Base-by-base conservation (phyloP, 2,329 filamentous ascomycete genomes). In the Polychaeton citri region DNA sequence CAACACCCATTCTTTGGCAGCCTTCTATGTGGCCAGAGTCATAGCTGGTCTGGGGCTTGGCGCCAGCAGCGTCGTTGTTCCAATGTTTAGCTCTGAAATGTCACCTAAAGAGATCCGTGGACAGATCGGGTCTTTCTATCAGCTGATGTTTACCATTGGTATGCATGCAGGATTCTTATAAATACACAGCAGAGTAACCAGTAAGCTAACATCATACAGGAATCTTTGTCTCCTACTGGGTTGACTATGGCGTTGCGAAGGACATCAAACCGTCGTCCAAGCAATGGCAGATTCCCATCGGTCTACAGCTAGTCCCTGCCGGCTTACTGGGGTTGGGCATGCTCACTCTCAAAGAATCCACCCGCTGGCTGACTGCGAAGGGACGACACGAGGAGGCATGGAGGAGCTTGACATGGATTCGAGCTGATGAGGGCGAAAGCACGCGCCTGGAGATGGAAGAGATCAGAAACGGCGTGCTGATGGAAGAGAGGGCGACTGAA, bases 251-350 rank as follows among this genome's bases (percentile, higher is more conserved):
- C 12, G 62, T 65, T 4, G 45, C 53, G 2, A 50, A 51, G 21
- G 45, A 54, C 37, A 52, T 63, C 31, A 47, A 56, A 28, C 43
- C 63, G 0, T 51, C 51, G 2, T 36, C 47, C 7, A 37, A 38
- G 8, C 69, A 74, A 51, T 74, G 69, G 71, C 69, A 72, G 50
- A 62, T 73, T 19, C 70, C 69, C 1, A 62, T 74, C 36, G 69
- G 65, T 0, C 53, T 73, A 3, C 68, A 71, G 43, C 54, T 71
- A 5, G 49, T 65, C 0, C 65, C 65, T 0, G 66, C 64, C 0
- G 62, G 52, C 1, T 40, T 69, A 1, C 62, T 71, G 32, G 65
- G 64, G 0, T 35, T 69, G 1, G 66, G 68, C 2, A 64, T 68
- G 57, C 45, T 69, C 8, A 64, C 63, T 1, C 47, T 71, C 1